Base-by-base conservation (phyloP, 2,329 filamentous ascomycete genomes). In the Mycogone perniciosa region DNA sequence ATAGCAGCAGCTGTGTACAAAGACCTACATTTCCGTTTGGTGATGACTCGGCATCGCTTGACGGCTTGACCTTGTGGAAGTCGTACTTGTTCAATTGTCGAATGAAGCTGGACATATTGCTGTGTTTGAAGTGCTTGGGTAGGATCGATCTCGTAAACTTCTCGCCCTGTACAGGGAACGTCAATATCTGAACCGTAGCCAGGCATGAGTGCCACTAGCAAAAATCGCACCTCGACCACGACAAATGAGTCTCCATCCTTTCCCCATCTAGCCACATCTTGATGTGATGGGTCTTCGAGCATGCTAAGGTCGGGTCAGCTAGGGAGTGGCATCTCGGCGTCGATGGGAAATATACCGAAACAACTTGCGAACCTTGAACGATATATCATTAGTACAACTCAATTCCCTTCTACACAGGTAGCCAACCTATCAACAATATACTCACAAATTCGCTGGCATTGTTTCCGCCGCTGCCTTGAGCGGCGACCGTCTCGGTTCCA, bases 91-190 rank as follows among this genome's bases (percentile, higher is more conserved):
- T 96, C 52, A 96, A 75, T 67, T 96, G 91, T 44, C 91, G 86
- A 52, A 96, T 91, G 66, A 96, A 96, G 70, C 90, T 96, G 31
- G 91, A 91, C 73, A 96, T 96, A 68, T 96, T 96, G 79, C 89
- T 95, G 72, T 97, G 93, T 71, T 99, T 99, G 77, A 99, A 99
- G 64, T 97, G 90, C 67, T 97, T 96, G 2, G 93, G 93, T 11
- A 99, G 81, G 61, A 99, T 95, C 37, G 88, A 87, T 68, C 96
- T 96, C 26, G 93, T 97, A 65, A 99, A 99, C 69, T 95, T 96
- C 68, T 97, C 92, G 69, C 95, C 95, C 92, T 96, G 67, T 20
- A 20, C 53, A 35, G 29, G 11, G 9, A 31, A 44, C n/a, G 49
- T 53, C 37, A 53, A 49, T 57, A 43, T 55, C 9, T 30, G 33